Percentiles rank a stretch among this genome's conserved stretches.
Evolutionary conservation across 1,139 yeast genomes (phyloP).

Genomic region (Kodamaea alishanica): DNA sequence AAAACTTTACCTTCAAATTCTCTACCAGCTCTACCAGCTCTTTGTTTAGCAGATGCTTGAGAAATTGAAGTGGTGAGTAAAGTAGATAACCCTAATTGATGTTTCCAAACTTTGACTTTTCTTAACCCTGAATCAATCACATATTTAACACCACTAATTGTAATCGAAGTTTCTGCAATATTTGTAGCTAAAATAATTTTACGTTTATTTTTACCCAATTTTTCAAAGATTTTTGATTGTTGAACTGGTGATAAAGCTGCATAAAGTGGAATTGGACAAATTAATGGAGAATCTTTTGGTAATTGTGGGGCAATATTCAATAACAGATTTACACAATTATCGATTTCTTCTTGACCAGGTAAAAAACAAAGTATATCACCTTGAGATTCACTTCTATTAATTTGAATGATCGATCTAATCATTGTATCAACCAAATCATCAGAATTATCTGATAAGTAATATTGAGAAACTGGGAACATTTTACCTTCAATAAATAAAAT

Average conservation of each 20-base stretch:
- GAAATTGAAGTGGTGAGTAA: slow-evolving; percentile 89
- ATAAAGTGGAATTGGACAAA: slow-evolving; percentile 80
- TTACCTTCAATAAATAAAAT: slow-evolving; percentile 86
- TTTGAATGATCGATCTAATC: slow-evolving; percentile 70
- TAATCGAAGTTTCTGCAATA: slow-evolving; percentile 95
- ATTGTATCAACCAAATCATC: slow-evolving; percentile 84
- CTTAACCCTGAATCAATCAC: slow-evolving; percentile 91
- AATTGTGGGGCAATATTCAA: slow-evolving; percentile 59
- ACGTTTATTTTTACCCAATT: slow-evolving; percentile 57
- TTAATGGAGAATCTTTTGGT: slow-evolving; percentile 70
- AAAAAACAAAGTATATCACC: slow-evolving; percentile 90
- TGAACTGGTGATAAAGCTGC: slow-evolving; percentile 88
- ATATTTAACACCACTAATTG: slow-evolving; percentile 92
- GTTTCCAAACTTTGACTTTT: slow-evolving; percentile 93
- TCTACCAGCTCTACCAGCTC: slow-evolving; percentile 99
- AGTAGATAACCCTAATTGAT: slow-evolving; percentile 85
- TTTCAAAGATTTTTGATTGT: slow-evolving; percentile 73
- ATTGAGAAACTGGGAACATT: slow-evolving; percentile 76
- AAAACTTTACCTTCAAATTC: slow-evolving; percentile 86
- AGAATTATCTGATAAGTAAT: slow-evolving; percentile 53
- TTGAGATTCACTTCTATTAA: slow-evolving; percentile 70
- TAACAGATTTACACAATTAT: slow-evolving; percentile 67
- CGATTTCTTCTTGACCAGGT: slow-evolving; percentile 98
- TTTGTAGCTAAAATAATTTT: slow-evolving; percentile 90
- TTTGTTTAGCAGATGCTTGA: slow-evolving; percentile 89